Evolutionary conservation across 305 asterid genomes (phyloP).

Genomic region (Petunia hybrid): DNA sequence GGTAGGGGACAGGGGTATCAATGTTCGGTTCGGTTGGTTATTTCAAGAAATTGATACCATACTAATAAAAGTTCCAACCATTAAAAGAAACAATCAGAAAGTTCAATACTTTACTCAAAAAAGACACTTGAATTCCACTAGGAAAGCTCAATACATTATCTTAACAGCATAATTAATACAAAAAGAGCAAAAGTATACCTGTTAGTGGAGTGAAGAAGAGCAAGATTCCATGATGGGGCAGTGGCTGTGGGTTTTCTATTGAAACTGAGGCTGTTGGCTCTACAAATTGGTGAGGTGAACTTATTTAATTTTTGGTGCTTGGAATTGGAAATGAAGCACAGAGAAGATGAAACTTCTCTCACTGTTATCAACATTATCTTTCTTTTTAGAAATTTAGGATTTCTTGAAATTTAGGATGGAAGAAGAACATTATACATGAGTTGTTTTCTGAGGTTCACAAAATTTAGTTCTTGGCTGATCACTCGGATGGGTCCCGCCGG

Average conservation of each 20-base stretch:
- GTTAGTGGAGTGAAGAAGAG: slow-evolving; percentile 24
- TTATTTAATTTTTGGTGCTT: slow-evolving; percentile 38
- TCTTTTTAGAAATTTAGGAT: background rate
- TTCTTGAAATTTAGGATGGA: background rate
- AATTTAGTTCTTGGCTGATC: background rate
- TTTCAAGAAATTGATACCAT: no score
- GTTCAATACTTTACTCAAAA: no score
- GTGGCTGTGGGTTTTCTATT: background rate
- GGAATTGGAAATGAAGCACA: slow-evolving; percentile 51
- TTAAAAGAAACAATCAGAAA: no score
- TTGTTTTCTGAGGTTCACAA: background rate
- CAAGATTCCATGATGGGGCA: slow-evolving; percentile 33
- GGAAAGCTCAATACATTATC: background rate
- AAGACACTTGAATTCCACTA: no score
- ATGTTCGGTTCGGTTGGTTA: no score
- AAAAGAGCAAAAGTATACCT: slow-evolving; percentile 35
- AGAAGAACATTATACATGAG: background rate
- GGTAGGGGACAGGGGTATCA: no score
- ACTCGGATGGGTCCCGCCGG: background rate
- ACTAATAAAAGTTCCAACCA: no score
- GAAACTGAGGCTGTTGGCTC: slow-evolving; percentile 17
- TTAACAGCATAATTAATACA: background rate
- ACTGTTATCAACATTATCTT: slow-evolving; percentile 69
- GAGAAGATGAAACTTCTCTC: slow-evolving; percentile 57
- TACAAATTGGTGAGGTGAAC: slow-evolving; percentile 33